phyloP scores from a whole-genome alignment of 73 alveolate species.

The Blepharisma stoltei region DNA sequence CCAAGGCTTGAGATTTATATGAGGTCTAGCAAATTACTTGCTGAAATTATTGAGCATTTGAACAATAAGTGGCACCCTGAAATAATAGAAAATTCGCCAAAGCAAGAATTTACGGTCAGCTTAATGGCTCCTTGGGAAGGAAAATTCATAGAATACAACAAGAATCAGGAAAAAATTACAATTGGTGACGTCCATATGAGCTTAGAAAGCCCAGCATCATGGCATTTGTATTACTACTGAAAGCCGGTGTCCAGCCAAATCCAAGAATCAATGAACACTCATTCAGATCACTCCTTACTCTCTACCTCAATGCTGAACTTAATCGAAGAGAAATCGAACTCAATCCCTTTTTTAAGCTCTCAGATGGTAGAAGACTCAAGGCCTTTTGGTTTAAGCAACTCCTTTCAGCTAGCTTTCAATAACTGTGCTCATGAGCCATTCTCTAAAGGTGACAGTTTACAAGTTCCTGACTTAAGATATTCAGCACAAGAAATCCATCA shows the following conservation, averaged over 20 bases:
- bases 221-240: conserved; percentile 7
- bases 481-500: not conserved
- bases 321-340: conserved; percentile 12
- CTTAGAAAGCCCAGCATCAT: conserved; percentile 21
- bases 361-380: not conserved
- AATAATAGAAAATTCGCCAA: not conserved
- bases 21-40: not conserved
- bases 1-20: conserved; percentile 18
- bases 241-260: not conserved
- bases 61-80: conserved; percentile 20
- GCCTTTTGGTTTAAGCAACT: not conserved
- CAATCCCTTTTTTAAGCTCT: not conserved
- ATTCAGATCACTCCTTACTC: not conserved
- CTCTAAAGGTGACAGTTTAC: not conserved
- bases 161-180: conserved; percentile 19
- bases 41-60: conserved; percentile 12
- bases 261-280: not conserved
- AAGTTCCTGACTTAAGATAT: not conserved
- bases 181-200: conserved; percentile 26
- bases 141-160: conserved; percentile 16
- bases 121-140: conserved; percentile 29
- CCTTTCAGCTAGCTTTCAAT: not conserved
- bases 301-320: conserved; percentile 1
- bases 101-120: not conserved
- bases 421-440: conserved; percentile 2